A percentile compares a stretch with the other conserved stretches of the same genome.
Conservation (phyloP, 306 rosid genomes). For the Acmispon strigosus region DNA sequence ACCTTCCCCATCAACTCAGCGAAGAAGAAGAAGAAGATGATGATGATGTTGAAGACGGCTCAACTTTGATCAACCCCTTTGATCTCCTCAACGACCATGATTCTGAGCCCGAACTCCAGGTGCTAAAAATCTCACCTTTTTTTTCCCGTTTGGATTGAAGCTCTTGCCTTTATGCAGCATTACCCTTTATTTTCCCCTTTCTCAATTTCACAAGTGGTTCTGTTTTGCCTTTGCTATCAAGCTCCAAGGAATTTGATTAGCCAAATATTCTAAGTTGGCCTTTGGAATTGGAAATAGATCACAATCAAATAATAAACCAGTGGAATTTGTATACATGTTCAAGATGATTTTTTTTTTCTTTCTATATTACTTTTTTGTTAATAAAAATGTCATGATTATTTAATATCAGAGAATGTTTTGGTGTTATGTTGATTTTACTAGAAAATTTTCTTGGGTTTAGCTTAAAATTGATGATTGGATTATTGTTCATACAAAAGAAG, state of each 20-base stretch:
- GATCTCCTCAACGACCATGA: conserved; percentile 61
- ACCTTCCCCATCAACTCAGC: conserved; percentile 20
- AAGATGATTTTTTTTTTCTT: background rate
- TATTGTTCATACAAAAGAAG: background rate
- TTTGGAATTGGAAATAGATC: background rate
- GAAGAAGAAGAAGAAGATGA: conserved; percentile 32
- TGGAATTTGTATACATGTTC: background rate
- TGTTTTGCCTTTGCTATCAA: background rate
- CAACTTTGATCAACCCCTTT: conserved; percentile 68
- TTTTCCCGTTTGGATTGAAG: background rate
- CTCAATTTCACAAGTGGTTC: background rate
- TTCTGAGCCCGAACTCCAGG: conserved; percentile 51
- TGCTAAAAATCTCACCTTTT: conserved; percentile 9
- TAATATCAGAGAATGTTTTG: background rate
- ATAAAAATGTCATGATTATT: background rate
- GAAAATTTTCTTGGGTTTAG: background rate
- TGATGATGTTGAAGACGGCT: conserved; percentile 8
- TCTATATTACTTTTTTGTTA: background rate
- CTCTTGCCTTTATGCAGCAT: background rate
- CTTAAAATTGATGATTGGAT: background rate
- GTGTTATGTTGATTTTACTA: background rate
- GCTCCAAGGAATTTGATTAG: background rate
- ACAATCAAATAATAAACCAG: background rate
- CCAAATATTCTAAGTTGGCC: background rate
- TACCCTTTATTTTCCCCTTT: background rate